Base-by-base conservation (phyloP, 805 yeast genomes). In the Nakazawaea wickerhamii region DNA sequence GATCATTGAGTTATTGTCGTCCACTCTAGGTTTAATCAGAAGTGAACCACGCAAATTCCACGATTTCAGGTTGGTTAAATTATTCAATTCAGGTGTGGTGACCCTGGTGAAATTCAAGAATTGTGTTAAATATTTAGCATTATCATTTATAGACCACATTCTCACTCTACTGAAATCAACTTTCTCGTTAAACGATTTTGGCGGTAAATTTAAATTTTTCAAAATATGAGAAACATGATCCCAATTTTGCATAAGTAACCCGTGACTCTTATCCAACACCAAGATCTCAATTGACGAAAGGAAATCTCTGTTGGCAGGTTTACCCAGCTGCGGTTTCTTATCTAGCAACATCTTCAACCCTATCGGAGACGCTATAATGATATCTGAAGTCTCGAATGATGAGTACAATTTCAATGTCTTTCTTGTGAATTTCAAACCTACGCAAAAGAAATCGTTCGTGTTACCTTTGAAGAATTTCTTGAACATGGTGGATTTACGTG, bases 191-290 rank as follows among this genome's bases (percentile, higher is more conserved):
- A 73, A 73, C 39, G 82, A 77, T 48, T 77, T 76, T 5, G 98
- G 98, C 36, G 89, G 77, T 43, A 71, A 67, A 61, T 90, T 89
- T 44, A 89, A 51, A 56, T 82, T 79, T 48, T 79, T 78, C 51
- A 84, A 62, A 5, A 80, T 73, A 13, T 81, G 79, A 23, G 60
- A 61, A 7, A 93, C 72, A 63, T 91, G 95, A 28, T 84, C 84
- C 90, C 97, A 84, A 55, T 90, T 88, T 63, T 93, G 99, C 84
- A 84, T 84, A 55, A 86, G 84, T 49, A 90, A 70, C 23, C 88
- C 85, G 55, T 89, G 89, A 10, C 93, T 78, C 53, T 85, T 86
- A 61, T 93, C 99, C 30, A 88, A 63, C 15, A 90, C 64, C 38
- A 83, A 61, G 3, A 93, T 60, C 60, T 93, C 99, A 50, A 93